phyloP scores from a whole-genome alignment of 305 asterid genomes.

The Solanum chacoense region DNA sequence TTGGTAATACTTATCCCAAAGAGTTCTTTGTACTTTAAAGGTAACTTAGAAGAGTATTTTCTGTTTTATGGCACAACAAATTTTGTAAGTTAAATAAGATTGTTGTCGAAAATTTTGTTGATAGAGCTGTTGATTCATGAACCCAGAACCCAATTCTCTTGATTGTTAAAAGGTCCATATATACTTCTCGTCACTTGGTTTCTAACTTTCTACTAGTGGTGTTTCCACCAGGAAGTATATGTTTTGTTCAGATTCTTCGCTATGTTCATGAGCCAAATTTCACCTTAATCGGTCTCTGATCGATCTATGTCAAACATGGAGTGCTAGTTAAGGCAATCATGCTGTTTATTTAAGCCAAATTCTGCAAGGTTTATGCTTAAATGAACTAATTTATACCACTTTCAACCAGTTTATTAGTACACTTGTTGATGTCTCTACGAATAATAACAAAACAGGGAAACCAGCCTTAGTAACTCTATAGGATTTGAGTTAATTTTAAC shows the following conservation, averaged over 20 bases:
- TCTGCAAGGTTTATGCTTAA: background rate
- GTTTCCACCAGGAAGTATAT: background rate
- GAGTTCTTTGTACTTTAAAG: background rate
- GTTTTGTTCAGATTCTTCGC: background rate
- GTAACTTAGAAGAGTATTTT: background rate
- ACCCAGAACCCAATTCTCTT: background rate
- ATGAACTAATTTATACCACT: background rate
- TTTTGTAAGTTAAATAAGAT: background rate
- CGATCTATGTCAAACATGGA: background rate
- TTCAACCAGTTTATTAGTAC: background rate
- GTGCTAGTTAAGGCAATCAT: too few species aligned
- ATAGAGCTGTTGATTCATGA: background rate
- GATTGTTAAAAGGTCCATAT: background rate
- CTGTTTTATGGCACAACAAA: background rate
- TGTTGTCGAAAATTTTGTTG: background rate
- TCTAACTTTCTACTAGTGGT: background rate
- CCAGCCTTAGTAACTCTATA: background rate
- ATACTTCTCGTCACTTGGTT: background rate
- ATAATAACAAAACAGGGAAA: background rate
- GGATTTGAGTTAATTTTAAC: background rate
- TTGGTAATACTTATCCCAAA: background rate
- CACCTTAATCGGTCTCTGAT: background rate
- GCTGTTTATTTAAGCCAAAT: background rate
- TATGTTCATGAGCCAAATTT: background rate
- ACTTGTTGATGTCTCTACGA: background rate